Percentiles rank a stretch among this genome's conserved stretches.
These are phyloP conservation scores for Camellia japonica DNA, from an alignment of 148 eudicot genomes.

Conservation along the genomic window DNA sequence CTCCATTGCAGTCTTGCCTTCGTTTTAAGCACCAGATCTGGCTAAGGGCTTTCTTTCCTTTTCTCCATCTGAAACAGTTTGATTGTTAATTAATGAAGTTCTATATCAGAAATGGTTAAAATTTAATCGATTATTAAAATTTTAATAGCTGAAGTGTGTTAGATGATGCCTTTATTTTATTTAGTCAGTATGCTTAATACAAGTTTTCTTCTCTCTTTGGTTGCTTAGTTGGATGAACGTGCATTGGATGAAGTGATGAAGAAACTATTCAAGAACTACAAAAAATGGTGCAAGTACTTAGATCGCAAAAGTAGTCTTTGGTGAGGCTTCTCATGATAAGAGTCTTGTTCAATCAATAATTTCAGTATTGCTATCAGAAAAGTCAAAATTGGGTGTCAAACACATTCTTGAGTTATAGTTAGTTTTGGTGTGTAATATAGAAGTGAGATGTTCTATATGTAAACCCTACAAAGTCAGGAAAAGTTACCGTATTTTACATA, in stretches of 20 bases:
- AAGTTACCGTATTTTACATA: not conserved
- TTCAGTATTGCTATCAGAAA: too few relatives aligned
- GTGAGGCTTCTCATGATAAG: slow-evolving; percentile 41
- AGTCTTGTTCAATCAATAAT: not conserved
- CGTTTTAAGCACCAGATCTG: too few relatives aligned
- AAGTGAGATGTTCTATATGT: not conserved
- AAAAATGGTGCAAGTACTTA: slow-evolving; percentile 98
- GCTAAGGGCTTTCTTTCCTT: too few relatives aligned
- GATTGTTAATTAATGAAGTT: too few relatives aligned
- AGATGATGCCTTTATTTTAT: not conserved
- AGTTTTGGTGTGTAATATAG: not conserved
- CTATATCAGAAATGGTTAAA: too few relatives aligned
- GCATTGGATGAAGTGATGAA: slow-evolving; percentile 94
- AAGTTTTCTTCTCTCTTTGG: slow-evolving; percentile 11
- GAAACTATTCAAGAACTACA: slow-evolving; percentile 97
- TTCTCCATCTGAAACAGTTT: too few relatives aligned
- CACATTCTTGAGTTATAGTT: too few relatives aligned
- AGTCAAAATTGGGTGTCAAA: too few relatives aligned
- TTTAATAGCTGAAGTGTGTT: too few relatives aligned
- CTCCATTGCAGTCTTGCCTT: not conserved
- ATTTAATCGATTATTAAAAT: too few relatives aligned
- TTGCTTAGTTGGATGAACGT: slow-evolving; percentile 86
- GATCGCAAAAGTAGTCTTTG: slow-evolving; percentile 99
- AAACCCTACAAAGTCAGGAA: not conserved
- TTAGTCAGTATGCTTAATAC: not conserved